Percentiles rank a stretch among this genome's conserved stretches.
phyloP scores from a whole-genome alignment of 352 stramenopile genomes.

The Globisporangium solare region DNA sequence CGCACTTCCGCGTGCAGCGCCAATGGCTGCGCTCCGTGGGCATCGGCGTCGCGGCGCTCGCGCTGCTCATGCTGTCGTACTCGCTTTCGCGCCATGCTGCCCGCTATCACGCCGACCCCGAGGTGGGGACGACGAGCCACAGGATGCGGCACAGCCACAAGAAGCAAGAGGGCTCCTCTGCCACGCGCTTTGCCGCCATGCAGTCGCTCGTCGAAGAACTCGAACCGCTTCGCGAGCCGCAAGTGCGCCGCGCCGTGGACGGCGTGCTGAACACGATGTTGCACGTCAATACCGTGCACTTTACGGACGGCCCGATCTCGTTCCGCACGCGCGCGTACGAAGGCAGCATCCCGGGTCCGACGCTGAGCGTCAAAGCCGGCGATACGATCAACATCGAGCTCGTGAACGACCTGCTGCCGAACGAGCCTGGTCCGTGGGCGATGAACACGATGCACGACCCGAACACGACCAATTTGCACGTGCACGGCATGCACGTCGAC shows the following conservation, averaged over 20 bases:
- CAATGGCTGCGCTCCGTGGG: conserved; percentile 12
- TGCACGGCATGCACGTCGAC: conserved; percentile 82
- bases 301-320: conserved; percentile 47
- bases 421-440: conserved; percentile 30
- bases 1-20: no score
- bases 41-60: neutral
- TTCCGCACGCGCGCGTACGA: conserved; percentile 78
- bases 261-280: conserved; percentile 67
- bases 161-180: no score
- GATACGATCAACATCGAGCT: conserved; percentile 59
- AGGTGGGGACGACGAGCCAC: neutral
- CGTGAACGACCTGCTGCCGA: conserved; percentile 48
- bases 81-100: conserved; percentile 1
- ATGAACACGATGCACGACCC: conserved; percentile 62
- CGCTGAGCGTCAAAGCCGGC: conserved; percentile 55
- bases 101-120: neutral
- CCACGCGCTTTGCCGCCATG: conserved; percentile 12
- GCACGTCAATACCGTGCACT: conserved; percentile 32
- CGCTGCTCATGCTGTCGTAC: conserved; percentile 11
- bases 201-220: conserved; percentile 30
- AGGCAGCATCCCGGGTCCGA: conserved; percentile 43
- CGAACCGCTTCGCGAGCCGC: conserved; percentile 26
- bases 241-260: conserved; percentile 31
- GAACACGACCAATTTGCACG: conserved; percentile 79
- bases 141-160: neutral